Base-by-base conservation (phyloP, 2,329 filamentous ascomycete species). In the Aspergillus ruber region DNA sequence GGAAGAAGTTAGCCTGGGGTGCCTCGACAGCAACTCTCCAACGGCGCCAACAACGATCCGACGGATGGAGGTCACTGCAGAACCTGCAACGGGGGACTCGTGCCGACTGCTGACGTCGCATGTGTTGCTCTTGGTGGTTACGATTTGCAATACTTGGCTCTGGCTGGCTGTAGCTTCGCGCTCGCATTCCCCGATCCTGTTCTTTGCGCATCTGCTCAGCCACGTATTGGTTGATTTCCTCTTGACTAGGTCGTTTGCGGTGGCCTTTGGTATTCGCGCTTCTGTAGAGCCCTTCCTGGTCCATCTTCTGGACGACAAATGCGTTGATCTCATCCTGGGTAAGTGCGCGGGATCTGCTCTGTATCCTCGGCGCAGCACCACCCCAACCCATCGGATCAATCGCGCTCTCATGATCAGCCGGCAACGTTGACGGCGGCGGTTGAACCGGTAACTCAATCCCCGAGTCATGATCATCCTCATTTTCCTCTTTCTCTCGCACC, bases 171-270 rank as follows among this genome's bases (percentile, higher is more conserved):
- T 56, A 43, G 39, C 56, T 56, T 38, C 54, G 46, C 21, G 27
- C 44, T 39, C 55, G 52, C 5, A 50, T 56, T 18, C 48, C 53
- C 6, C 47, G 48, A 42, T 61, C 56, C 15, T 56, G 51, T 33
- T 61, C 59, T 27, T 49, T 52, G 17, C 52, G 57, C 60, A 61
- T 62, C 43, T 63, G 58, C 8, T 52, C 54, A 6, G 59, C 50
- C 21, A 62, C 60, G 39, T 59, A 62, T 42, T 62, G 55, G 36
- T 61, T 63, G 47, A 62, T 62, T 45, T 62, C 56, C 45, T 60
- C 59, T 48, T 62, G 60, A 29, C 60, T 63, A 4, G 59, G 60
- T 18, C 50, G 50, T 41, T 61, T 62, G 17, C 27, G 41, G 42
- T 62, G 56, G 2, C 54, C 50, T 33, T 38, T 52, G 18, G 38